phyloP scores from a whole-genome alignment of 768 basidiomycete species.

The Phallus indusiatus region DNA sequence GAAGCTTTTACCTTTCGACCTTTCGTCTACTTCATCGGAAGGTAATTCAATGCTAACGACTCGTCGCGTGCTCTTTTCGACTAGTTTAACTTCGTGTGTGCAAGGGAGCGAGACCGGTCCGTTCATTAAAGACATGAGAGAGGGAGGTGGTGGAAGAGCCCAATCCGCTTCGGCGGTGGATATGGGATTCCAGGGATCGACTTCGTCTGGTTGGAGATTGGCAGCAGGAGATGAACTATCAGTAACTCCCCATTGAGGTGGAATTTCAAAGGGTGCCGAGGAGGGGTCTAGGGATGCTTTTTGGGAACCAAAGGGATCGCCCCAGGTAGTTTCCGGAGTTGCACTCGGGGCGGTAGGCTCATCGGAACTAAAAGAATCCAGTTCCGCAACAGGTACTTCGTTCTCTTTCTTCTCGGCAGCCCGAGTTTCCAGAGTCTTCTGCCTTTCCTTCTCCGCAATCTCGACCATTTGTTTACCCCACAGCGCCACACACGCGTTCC shows the following conservation, averaged over 20 bases:
- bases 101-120: conserved; percentile 49
- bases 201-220: background rate
- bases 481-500: conserved; percentile 35
- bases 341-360: conserved; percentile 14
- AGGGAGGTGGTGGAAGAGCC: conserved; percentile 6
- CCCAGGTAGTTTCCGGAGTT: conserved; percentile 10
- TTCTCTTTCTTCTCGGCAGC: conserved; percentile 13
- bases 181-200: conserved; percentile 9
- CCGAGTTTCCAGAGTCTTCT: conserved; percentile 2
- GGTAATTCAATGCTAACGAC: conserved; percentile 39
- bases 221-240: conserved; percentile 9
- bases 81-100: conserved; percentile 55
- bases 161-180: background rate
- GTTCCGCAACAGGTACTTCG: conserved; percentile 9
- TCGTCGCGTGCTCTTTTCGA: conserved; percentile 55
- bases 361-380: conserved; percentile 3
- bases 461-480: conserved; percentile 26
- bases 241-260: conserved; percentile 25
- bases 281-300: background rate
- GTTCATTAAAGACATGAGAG: conserved; percentile 31
- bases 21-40: background rate
- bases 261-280: background rate
- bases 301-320: conserved; percentile 25
- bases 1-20: conserved; percentile 30
- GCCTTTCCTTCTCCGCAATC: conserved; percentile 13